These are phyloP conservation scores for Mucor racemosus DNA, from an alignment of 371 early-diverging fungal genomes.

Conservation along the genomic window DNA sequence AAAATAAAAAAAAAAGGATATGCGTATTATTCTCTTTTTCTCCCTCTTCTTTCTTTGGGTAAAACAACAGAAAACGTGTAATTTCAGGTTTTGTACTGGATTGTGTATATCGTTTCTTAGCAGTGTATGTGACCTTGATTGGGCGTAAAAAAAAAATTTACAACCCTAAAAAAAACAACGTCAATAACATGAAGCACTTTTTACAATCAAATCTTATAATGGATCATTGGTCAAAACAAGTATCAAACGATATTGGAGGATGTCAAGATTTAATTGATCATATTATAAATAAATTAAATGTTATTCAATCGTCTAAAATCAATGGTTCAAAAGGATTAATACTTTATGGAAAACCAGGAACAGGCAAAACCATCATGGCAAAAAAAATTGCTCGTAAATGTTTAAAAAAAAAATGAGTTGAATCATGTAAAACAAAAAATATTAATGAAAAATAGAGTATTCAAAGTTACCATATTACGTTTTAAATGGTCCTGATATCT, in stretches of 20 bases:
- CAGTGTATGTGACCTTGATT: conserved; percentile 1
- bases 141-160: conserved; percentile 10
- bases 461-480: conserved; percentile 61
- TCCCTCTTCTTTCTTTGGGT: neutral
- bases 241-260: conserved; percentile 49
- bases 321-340: conserved; percentile 53
- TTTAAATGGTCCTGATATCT: conserved; percentile 75
- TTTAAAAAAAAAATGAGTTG: neutral
- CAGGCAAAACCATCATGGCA: conserved; percentile 69
- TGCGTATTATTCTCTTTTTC: neutral
- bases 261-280: conserved; percentile 37
- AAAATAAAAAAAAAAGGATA: neutral
- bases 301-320: conserved; percentile 20
- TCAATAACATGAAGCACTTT: neutral
- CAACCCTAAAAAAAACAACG: neutral
- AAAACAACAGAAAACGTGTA: conserved; percentile 5
- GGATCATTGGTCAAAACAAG: conserved; percentile 38
- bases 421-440: neutral
- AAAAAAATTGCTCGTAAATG: conserved; percentile 54
- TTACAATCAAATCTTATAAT: neutral
- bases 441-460: conserved; percentile 25
- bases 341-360: conserved; percentile 66
- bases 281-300: conserved; percentile 31
- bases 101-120: neutral
- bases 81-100: neutral